Base-by-base conservation (phyloP, 805 yeast genomes). In the Candida dajiaensis region DNA sequence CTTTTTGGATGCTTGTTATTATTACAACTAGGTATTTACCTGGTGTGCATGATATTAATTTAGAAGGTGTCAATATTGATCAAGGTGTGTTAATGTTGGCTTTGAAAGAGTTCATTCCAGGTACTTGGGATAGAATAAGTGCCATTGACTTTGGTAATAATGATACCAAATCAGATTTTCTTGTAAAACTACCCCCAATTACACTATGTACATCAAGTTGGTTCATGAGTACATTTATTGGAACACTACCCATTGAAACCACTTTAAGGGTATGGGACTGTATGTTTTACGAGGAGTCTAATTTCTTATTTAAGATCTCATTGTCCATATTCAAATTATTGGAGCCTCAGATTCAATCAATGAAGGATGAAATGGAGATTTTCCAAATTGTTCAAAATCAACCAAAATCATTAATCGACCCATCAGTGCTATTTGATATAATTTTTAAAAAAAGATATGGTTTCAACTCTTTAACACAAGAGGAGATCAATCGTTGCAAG, bases 181-280 rank as follows among this genome's bases (percentile, higher is more conserved):
- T 92, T 28, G 73, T 79, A 15, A 83, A 85, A 54, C 67, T 90
- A 39, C 98, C 99, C 1, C 96, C 97, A 2, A 77, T 94, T 4
- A 86, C 97, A 1, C 72, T 94, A 40, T 94, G 95, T 54, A 94
- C 98, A 1, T 92, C 97, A 0, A 82, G 96, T 45, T 94, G 99
- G 99, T 94, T 94, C 61, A 92, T 94, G 98, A 86, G 97, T 57
- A 78, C 88, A n/a, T 94, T 86, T 66, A 89, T 94, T 31, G 96
- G 96, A 0, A 80, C 84, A 1, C 66, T 94, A 22, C 99, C 99
- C 0, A 80, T 89, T 20, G 98, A 94, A 59, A 78, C 95, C 0
- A 84, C 89, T 9, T 69, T 94, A 39, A 70, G 98, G 46, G 83
- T 94, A 0, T 92, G 99, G 98, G 99, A 94, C 65, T 87, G 95